These are phyloP conservation scores for Madurella fahalii DNA, from an alignment of 2,329 filamentous ascomycete genomes.

Conservation along the genomic window DNA sequence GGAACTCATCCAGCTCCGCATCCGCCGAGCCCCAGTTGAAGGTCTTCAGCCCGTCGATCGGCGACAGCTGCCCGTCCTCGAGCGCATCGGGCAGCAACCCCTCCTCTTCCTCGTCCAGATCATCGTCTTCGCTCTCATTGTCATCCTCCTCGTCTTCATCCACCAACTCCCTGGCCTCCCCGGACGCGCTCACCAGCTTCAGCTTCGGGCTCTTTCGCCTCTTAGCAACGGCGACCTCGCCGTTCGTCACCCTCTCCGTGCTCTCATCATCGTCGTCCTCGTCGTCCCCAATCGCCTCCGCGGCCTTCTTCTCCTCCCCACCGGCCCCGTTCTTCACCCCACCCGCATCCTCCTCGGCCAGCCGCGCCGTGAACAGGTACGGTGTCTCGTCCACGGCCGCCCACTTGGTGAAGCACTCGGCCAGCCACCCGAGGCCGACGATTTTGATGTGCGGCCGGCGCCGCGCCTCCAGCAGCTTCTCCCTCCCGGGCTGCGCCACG, in stretches of 20 bases:
- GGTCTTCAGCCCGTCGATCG: conserved; percentile 52
- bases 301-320: conserved; percentile 26
- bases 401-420: conserved; percentile 82
- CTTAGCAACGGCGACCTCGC: background rate
- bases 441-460: conserved; percentile 80
- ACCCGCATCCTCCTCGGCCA: conserved; percentile 48
- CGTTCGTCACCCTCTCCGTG: conserved; percentile 24
- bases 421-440: conserved; percentile 86
- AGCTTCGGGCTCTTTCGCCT: conserved; percentile 37
- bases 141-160: conserved; percentile 41
- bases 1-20: conserved; percentile 71
- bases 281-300: conserved; percentile 9
- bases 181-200: conserved; percentile 40
- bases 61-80: conserved; percentile 43
- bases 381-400: conserved; percentile 70
- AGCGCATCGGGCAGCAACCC: conserved; percentile 48
- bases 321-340: conserved; percentile 18
- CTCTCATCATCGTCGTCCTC: conserved; percentile 21
- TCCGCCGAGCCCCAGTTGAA: conserved; percentile 63
- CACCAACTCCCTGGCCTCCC: conserved; percentile 34
- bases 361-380: conserved; percentile 68
- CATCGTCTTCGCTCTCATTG: conserved; percentile 38
- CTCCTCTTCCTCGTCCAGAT: conserved; percentile 37
- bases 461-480: conserved; percentile 85
- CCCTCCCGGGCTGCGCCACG: conserved; percentile 69